Conservation (phyloP, 371 early-diverging fungal species). For the Mortierella sp. region DNA sequence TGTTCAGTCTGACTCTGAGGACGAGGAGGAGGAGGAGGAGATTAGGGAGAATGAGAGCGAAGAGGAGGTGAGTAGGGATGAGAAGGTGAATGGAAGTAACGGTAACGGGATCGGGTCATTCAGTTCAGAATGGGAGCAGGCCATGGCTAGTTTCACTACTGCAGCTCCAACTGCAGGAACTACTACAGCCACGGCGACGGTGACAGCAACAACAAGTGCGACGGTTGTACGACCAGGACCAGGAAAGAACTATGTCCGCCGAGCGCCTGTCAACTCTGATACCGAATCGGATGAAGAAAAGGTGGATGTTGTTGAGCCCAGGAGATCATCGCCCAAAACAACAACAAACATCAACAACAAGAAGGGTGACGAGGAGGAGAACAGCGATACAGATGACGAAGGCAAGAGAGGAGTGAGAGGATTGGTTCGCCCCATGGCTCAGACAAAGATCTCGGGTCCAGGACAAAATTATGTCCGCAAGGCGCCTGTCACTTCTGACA, state of each 20-base stretch:
- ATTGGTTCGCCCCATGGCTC: constrained; percentile 18
- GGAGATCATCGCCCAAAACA: background rate
- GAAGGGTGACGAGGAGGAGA: background rate
- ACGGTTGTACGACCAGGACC: constrained; percentile 32
- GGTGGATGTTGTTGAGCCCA: background rate
- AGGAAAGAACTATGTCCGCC: constrained; percentile 49
- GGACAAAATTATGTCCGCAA: constrained; percentile 54
- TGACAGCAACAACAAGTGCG: background rate
- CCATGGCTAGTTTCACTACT: background rate
- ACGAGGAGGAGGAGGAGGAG: constrained; percentile 16
- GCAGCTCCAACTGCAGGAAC: background rate
- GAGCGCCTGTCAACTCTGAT: constrained; percentile 45
- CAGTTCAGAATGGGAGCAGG: background rate
- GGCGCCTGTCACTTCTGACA: constrained; percentile 48
- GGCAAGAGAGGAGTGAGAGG: background rate
- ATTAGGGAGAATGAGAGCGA: constrained; percentile 1
- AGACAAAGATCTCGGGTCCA: constrained; percentile 28
- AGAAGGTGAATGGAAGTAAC: background rate
- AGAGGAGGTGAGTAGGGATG: background rate
- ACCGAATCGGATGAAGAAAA: constrained; percentile 45
- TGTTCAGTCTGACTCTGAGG: constrained; percentile 30
- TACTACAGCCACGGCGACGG: background rate
- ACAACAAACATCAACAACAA: background rate
- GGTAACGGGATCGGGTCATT: background rate
- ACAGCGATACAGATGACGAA: constrained; percentile 24